These are phyloP conservation scores for Barnettozyma botsteinii DNA, from an alignment of 805 yeast species.

Conservation along the genomic window DNA sequence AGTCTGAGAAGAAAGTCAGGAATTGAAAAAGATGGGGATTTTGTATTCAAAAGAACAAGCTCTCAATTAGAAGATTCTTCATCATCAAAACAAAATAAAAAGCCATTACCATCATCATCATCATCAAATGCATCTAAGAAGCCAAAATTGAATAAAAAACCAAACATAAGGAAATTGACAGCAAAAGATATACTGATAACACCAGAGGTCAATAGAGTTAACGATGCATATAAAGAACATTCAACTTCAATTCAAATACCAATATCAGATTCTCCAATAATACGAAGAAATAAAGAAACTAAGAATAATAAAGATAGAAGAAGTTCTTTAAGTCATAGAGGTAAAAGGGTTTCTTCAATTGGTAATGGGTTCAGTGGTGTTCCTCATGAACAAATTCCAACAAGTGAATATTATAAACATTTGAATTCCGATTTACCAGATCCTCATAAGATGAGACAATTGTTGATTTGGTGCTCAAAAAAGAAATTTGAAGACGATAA, in stretches of 20 bases:
- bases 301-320: constrained; percentile 34
- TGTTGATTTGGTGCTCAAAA: constrained; percentile 62
- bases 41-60: constrained; percentile 18
- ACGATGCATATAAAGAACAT: constrained; percentile 18
- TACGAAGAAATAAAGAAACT: constrained; percentile 30
- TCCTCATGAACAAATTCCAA: constrained; percentile 59
- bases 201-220: constrained; percentile 11
- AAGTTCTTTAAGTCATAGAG: constrained; percentile 51
- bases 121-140: neutral
- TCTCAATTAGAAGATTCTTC: constrained; percentile 7
- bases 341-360: constrained; percentile 66
- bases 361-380: constrained; percentile 66
- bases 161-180: constrained; percentile 8
- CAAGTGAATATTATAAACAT: constrained; percentile 52
- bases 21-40: constrained; percentile 19
- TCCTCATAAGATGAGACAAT: constrained; percentile 66
- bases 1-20: constrained; percentile 8
- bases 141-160: neutral
- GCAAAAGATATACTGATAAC: constrained; percentile 20
- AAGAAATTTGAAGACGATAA: constrained; percentile 32
- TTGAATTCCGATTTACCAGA: constrained; percentile 59
- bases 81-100: no score
- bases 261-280: constrained; percentile 33
- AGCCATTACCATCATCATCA: neutral
- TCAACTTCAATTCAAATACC: constrained; percentile 28